phyloP scores from a whole-genome alignment of 768 basidiomycete genomes.

The Suillus plorans region DNA sequence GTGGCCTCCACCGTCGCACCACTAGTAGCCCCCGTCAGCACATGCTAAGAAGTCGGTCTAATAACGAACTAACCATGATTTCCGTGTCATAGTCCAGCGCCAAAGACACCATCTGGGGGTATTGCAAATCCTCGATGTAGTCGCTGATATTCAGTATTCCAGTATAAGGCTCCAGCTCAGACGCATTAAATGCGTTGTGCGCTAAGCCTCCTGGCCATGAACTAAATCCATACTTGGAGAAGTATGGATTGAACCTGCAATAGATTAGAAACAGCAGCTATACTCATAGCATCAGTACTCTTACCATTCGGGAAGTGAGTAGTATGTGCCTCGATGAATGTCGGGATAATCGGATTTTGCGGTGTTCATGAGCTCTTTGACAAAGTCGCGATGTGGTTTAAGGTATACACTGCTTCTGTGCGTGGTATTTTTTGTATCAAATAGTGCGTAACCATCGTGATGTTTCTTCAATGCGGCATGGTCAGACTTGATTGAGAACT shows the following conservation, averaged over 20 bases:
- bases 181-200: constrained; percentile 47
- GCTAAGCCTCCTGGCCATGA: constrained; percentile 56
- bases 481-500: not conserved
- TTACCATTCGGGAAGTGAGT: constrained; percentile 55
- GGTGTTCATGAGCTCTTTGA: constrained; percentile 48
- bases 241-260: constrained; percentile 55
- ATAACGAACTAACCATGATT: constrained; percentile 44
- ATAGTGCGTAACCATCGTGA: constrained; percentile 59
- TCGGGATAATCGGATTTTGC: constrained; percentile 50
- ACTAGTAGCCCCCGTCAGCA: constrained; percentile 33
- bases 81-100: constrained; percentile 48
- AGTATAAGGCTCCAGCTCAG: constrained; percentile 52
- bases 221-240: constrained; percentile 46
- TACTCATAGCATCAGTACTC: constrained; percentile 3
- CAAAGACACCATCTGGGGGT: constrained; percentile 52
- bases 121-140: constrained; percentile 50
- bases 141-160: constrained; percentile 50
- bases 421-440: constrained; percentile 55
- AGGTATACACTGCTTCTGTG: constrained; percentile 49
- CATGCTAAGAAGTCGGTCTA: not conserved
- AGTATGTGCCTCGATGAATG: constrained; percentile 57
- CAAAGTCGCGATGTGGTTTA: constrained; percentile 50
- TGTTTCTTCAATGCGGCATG: constrained; percentile 43
- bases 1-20: constrained; percentile 59
- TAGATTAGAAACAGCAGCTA: not conserved